phyloP scores from a whole-genome alignment of 208 protist genomes.

The Wallacemonas rigidus region DNA sequence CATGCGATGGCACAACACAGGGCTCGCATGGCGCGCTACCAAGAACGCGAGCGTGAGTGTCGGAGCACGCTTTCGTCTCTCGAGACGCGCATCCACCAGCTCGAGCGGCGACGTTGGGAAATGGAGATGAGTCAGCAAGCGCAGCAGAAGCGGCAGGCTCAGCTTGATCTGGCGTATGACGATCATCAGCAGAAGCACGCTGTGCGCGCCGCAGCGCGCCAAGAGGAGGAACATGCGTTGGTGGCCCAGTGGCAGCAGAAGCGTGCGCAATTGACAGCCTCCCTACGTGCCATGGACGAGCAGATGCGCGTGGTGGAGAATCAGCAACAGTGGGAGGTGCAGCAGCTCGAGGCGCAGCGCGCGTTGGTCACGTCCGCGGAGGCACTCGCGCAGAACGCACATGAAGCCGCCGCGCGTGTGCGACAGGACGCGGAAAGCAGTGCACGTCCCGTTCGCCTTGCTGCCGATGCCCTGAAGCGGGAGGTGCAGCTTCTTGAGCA shows the following conservation, averaged over 20 bases:
- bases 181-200: neutral
- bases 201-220: neutral
- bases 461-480: neutral
- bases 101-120: slow-evolving; percentile 5
- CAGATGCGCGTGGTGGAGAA: neutral
- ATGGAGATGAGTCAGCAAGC: neutral
- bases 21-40: slow-evolving; percentile 6
- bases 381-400: neutral
- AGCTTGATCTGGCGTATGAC: neutral
- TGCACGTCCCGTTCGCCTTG: neutral
- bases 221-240: neutral
- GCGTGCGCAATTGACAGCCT: neutral
- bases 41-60: neutral
- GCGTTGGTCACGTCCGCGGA: neutral
- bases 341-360: neutral
- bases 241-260: neutral
- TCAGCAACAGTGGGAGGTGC: neutral
- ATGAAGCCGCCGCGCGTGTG: neutral
- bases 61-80: neutral
- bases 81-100: neutral
- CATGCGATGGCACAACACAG: neutral
- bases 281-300: neutral
- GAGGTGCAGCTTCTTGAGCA: neutral
- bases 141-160: neutral
- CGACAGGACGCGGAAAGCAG: neutral